phyloP scores from a whole-genome alignment of 371 early-diverging fungal species.

The Saksenaea vasiformis region DNA sequence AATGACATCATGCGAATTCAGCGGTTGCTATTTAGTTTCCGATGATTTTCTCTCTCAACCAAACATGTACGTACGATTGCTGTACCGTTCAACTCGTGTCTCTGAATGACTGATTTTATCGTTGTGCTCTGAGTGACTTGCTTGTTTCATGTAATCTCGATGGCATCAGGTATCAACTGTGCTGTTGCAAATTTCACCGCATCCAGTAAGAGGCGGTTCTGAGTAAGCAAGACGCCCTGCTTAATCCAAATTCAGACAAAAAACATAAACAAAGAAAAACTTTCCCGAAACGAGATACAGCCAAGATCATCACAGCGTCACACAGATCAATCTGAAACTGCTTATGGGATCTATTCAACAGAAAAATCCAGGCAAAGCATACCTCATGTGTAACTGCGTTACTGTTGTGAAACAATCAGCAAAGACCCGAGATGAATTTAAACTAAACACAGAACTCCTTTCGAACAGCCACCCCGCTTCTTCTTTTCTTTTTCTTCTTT shows the following conservation, averaged over 20 bases:
- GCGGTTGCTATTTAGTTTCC: too few species aligned
- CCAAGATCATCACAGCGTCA: background rate
- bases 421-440: slow-evolving; percentile 1
- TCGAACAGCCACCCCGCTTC: background rate
- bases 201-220: too few species aligned
- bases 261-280: background rate
- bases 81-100: too few species aligned
- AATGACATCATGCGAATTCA: too few species aligned
- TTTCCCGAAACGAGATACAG: background rate
- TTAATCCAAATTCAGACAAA: background rate
- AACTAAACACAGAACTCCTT: background rate
- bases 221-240: background rate
- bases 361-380: background rate
- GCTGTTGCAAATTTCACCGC: too few species aligned
- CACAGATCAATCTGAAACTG: slow-evolving; percentile 4
- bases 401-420: slow-evolving; percentile 3
- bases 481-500: background rate
- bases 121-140: too few species aligned
- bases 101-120: background rate
- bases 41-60: too few species aligned
- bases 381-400: background rate
- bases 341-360: background rate
- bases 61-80: too few species aligned
- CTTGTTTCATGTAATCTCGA: too few species aligned
- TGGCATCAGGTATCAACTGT: too few species aligned